Evolutionary conservation across 352 stramenopile genomes (phyloP), one percentile per base, ranked within the genome.

Genomic region (Phytophthora ramorum): DNA sequence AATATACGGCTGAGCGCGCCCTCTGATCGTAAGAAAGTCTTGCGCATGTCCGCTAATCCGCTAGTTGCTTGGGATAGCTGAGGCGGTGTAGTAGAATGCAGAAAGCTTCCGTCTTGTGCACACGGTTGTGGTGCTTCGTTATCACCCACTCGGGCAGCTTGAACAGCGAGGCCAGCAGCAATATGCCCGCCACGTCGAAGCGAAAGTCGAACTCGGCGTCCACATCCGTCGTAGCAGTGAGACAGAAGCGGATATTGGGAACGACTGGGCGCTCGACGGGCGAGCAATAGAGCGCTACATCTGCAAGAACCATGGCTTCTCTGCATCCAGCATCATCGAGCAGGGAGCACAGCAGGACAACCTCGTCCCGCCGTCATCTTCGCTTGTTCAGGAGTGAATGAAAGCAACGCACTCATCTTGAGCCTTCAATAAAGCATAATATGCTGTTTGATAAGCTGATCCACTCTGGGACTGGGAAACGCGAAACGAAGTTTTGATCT

Each of bases 51-150:
- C 43, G 43, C 43, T 32, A 48, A 17, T 16, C 43, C n/a, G n/a
- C n/a, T n/a, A n/a, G n/a, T n/a, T n/a, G 43, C 43, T 48, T 48
- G n/a, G 43, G 43, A 13, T 48, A 48, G 43, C 17, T 48, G 43
- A 48, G 43, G 19, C 43, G 43, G 19, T 48, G 43, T 9, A 48
- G 43, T 48, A 48, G 17, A 48, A 32, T 48, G 43, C 43, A 48
- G 43, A 48, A 19, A 9, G 43, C 43, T n/a, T n/a, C n/a, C n/a
- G n/a, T n/a, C 43, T 48, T 47, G n/a, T 47, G 41, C 41, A 48
- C 43, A 24, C 43, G 32, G 43, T 48, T 19, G 32, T 19, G 43
- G 43, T 48, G 17, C 43, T 48, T 48, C 20, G 43, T 48, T 48
- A 30, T 32, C 43, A 48, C 43, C 43, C 43, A 48, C 43, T 48